These are phyloP conservation scores for Helichrysum umbraculigerum DNA, from an alignment of 129 eudicot species.

Conservation along the genomic window DNA sequence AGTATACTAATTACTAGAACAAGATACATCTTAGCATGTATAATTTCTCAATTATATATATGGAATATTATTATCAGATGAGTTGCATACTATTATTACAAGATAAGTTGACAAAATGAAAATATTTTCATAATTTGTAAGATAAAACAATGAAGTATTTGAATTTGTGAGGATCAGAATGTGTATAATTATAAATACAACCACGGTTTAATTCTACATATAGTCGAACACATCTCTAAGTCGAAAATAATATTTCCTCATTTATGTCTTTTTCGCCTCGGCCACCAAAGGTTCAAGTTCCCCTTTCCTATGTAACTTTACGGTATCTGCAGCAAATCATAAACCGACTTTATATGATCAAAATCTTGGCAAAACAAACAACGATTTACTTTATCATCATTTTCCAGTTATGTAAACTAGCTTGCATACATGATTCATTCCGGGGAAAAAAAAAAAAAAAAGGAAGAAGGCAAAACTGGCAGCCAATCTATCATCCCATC, in stretches of 20 bases:
- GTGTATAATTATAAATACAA: conserved; percentile 8
- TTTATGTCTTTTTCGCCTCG: conserved; percentile 45
- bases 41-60: neutral
- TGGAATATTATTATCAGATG: no score
- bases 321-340: conserved; percentile 54
- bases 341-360: neutral
- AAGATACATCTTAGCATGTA: neutral
- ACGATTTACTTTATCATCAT: no score
- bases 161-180: neutral
- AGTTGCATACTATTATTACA: no score
- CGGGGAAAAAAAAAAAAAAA: neutral
- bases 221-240: neutral
- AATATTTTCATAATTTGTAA: neutral
- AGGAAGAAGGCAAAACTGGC: neutral
- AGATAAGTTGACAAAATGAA: neutral
- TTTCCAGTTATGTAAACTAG: no score
- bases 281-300: conserved; percentile 75
- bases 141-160: neutral
- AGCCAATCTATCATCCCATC: neutral
- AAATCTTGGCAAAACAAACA: neutral
- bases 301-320: conserved; percentile 68
- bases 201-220: conserved; percentile 7
- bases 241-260: neutral
- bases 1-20: no score
- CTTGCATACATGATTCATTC: neutral